Evolutionary conservation across 2,329 filamentous ascomycete genomes (phyloP), one percentile per base, ranked within the genome.

Genomic region (Fusarium sp.): DNA sequence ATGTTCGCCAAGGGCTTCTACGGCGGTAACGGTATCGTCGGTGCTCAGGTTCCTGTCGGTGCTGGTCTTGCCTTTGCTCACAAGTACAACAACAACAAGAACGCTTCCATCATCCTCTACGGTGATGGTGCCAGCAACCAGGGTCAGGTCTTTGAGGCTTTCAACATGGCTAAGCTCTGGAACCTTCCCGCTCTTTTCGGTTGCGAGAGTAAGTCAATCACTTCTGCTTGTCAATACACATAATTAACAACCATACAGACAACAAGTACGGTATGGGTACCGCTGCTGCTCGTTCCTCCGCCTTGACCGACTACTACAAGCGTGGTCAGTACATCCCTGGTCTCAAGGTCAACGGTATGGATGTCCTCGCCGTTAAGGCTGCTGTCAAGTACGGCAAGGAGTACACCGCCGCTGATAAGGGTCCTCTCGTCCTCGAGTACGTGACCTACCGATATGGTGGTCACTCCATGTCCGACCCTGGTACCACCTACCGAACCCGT

Each of bases 221-320:
- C 23, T 15, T 10, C 9, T 16, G 11, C 11, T 26, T n/a, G 16
- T 23, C 16, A 31, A n/a, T 3, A 30, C 26, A n/a, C n/a, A 37
- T 20, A 26, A 57, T 65, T 74, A 44, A 72, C 57, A 16, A n/a
- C 38, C 23, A 36, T 30, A 30, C 18, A 97, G 94, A 99, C 89
- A 99, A 99, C 92, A 99, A 99, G 85, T 99, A 99, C 82, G 96
- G 96, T 82, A 99, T 99, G 96, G 96, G 96, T 84, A 99, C 96
- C 70, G 92, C 96, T 66, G 95, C 96, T 74, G 91, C 91, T 83
- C 94, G 96, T 77, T 94, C 96, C 66, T 95, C 96, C 65, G 96
- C 96, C 76, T 85, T 97, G 80, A 98, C 96, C 81, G 96, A 99
- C 83, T 99, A 99, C 91, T 98, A 99, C 90, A 98, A 98, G 91